A percentile compares a stretch with the other conserved stretches of the same genome.
Conservation (phyloP, 1,284 basidiomycete species). For the Austropuccinia psidii region DNA sequence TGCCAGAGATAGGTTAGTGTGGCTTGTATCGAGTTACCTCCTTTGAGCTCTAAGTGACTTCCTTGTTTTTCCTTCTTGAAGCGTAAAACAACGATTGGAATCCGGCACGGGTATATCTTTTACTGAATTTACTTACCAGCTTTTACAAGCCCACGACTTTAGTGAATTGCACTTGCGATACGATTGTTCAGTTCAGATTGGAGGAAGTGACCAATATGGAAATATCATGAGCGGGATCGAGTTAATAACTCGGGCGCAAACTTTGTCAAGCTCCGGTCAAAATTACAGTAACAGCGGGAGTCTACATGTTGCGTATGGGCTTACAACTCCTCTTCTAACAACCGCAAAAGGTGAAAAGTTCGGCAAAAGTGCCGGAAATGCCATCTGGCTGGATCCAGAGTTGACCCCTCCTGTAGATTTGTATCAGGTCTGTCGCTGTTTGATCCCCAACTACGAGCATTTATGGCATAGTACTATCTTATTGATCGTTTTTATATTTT, state of each 20-base stretch:
- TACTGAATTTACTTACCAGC: conserved; percentile 94
- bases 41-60: background rate
- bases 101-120: conserved; percentile 74
- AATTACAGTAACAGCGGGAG: conserved; percentile 37
- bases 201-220: conserved; percentile 98
- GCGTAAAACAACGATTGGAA: conserved; percentile 70
- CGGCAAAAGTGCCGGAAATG: conserved; percentile 94
- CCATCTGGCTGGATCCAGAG: conserved; percentile 72
- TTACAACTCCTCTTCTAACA: conserved; percentile 90
- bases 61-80: conserved; percentile 46
- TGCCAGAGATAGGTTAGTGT: conserved; percentile 69
- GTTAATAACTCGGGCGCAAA: conserved; percentile 59
- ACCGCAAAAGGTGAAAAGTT: conserved; percentile 87
- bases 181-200: conserved; percentile 77
- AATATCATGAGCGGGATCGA: conserved; percentile 91
- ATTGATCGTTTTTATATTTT: conserved; percentile 31
- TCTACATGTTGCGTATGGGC: conserved; percentile 59
- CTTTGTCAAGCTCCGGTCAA: background rate
- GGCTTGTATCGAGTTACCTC: background rate
- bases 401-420: conserved; percentile 79
- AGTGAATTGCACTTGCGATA: conserved; percentile 62
- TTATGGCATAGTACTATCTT: background rate
- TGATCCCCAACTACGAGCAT: too few species aligned
- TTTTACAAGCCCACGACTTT: conserved; percentile 96
- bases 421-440: conserved; percentile 62